These are phyloP conservation scores for Lasiodiplodia gonubiensis DNA, from an alignment of 2,329 filamentous ascomycete genomes.

Conservation along the genomic window DNA sequence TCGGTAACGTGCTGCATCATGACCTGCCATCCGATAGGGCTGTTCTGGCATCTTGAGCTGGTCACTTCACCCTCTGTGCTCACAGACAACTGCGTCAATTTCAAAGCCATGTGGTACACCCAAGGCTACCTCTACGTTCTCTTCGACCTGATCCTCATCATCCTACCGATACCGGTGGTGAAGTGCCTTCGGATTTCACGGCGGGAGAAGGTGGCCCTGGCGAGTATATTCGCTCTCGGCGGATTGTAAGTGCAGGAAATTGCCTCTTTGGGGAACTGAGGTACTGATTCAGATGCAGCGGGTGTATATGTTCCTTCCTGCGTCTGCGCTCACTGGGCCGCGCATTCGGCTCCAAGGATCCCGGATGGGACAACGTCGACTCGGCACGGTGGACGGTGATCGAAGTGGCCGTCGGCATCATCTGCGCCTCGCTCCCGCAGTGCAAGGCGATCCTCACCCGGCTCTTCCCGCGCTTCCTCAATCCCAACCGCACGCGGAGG, in stretches of 20 bases:
- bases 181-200: constrained; percentile 37
- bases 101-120: constrained; percentile 39
- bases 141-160: constrained; percentile 40
- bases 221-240: constrained; percentile 43
- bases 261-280: too few species aligned
- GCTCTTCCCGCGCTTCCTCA: neutral
- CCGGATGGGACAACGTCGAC: constrained; percentile 42
- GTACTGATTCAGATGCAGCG: constrained; percentile 31
- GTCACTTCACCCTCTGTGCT: neutral
- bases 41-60: neutral
- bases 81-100: constrained; percentile 33
- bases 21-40: neutral
- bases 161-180: constrained; percentile 42
- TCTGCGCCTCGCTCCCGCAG: constrained; percentile 39
- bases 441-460: constrained; percentile 37
- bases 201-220: constrained; percentile 39
- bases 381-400: constrained; percentile 40
- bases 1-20: neutral
- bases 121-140: constrained; percentile 43
- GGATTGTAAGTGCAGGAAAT: constrained; percentile 34
- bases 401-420: constrained; percentile 41
- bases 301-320: constrained; percentile 40
- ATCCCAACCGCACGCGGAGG: neutral
- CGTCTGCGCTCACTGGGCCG: constrained; percentile 38
- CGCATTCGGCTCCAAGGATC: constrained; percentile 40